Evolutionary conservation across 345 rosid genomes (phyloP).

Genomic region (Microcos paniculata): DNA sequence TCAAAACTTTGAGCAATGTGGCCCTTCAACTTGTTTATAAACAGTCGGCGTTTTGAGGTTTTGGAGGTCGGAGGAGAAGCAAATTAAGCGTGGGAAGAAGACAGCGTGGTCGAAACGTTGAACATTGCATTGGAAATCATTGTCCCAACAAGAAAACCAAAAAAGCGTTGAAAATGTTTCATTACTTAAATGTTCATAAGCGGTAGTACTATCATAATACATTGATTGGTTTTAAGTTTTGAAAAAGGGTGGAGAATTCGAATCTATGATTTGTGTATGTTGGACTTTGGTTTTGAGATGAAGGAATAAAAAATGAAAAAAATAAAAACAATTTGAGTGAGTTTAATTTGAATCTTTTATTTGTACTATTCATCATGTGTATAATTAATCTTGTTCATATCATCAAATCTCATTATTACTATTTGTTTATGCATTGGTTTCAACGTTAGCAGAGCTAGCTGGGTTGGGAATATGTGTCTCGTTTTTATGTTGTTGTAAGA

Average conservation of each 20-base stretch:
- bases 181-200: background rate
- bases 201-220: background rate
- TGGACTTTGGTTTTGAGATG: constrained; percentile 20
- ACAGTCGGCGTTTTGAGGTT: constrained; percentile 33
- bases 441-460: constrained; percentile 33
- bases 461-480: constrained; percentile 44
- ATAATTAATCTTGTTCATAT: background rate
- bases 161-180: constrained; percentile 33
- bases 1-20: constrained; percentile 21
- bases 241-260: background rate
- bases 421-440: constrained; percentile 19
- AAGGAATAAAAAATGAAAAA: background rate
- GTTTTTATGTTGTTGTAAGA: constrained; percentile 22
- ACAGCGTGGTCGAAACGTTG: constrained; percentile 87
- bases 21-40: background rate
- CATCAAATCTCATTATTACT: background rate
- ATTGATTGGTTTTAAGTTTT: background rate
- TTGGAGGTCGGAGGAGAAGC: background rate
- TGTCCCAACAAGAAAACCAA: constrained; percentile 16
- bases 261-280: constrained; percentile 22
- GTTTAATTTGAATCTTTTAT: constrained; percentile 29
- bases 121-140: constrained; percentile 44
- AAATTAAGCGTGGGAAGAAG: constrained; percentile 37
- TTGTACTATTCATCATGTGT: constrained; percentile 19
- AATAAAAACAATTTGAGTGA: background rate